phyloP scores from a whole-genome alignment of 305 asterid genomes.

The Andrographis paniculata region DNA sequence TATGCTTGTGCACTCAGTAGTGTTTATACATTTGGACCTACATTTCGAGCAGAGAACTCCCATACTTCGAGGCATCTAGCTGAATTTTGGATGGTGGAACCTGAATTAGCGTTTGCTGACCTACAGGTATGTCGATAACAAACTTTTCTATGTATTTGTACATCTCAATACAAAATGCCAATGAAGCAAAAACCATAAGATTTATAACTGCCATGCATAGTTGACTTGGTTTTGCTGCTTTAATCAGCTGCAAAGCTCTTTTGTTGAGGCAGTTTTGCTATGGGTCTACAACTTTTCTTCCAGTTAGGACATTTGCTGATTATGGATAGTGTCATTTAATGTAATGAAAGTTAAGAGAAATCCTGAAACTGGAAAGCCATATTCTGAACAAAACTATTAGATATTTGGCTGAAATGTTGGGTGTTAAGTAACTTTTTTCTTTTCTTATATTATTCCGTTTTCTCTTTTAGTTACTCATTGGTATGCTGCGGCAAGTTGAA shows the following conservation, averaged over 20 bases:
- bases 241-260: not conserved
- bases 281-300: too few relatives aligned
- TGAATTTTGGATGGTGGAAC: constrained; percentile 99
- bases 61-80: constrained; percentile 92
- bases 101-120: constrained; percentile 94
- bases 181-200: too few relatives aligned
- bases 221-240: not conserved
- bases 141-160: constrained; percentile 1
- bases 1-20: constrained; percentile 86
- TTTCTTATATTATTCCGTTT: too few relatives aligned
- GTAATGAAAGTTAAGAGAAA: too few relatives aligned
- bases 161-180: too few relatives aligned
- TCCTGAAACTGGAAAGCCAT: too few relatives aligned
- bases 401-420: too few relatives aligned
- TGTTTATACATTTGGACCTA: constrained; percentile 94
- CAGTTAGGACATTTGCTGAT: too few relatives aligned
- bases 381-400: too few relatives aligned
- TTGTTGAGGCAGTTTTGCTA: not conserved
- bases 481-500: not conserved
- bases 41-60: constrained; percentile 89
- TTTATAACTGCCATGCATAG: too few relatives aligned
- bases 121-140: constrained; percentile 42
- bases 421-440: too few relatives aligned
- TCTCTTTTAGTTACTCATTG: not conserved
- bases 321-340: too few relatives aligned